phyloP scores from a whole-genome alignment of 2,329 filamentous ascomycete species.

The Penicillium sp. region DNA sequence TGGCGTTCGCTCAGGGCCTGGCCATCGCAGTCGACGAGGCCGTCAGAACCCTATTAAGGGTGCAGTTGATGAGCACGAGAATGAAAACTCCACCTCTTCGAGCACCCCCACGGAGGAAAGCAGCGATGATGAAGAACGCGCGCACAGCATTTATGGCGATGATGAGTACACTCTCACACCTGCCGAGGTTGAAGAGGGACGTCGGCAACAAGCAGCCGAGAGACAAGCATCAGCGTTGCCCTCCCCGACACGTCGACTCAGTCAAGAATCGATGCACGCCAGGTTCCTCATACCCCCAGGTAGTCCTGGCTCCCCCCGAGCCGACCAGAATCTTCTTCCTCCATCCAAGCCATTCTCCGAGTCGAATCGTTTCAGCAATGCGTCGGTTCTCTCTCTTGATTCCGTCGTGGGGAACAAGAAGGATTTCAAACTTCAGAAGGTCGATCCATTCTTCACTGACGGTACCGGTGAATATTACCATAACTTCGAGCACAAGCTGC shows the following conservation, averaged over 20 bases:
- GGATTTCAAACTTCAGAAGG: conserved; percentile 66
- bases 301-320: conserved; percentile 32
- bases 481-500: conserved; percentile 61
- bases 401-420: conserved; percentile 64
- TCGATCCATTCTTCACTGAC: conserved; percentile 71
- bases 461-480: conserved; percentile 64
- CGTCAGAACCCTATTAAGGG: conserved; percentile 22
- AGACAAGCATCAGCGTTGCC: conserved; percentile 13
- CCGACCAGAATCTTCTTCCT: conserved; percentile 37
- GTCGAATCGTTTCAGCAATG: conserved; percentile 43
- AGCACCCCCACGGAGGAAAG: conserved; percentile 35
- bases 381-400: conserved; percentile 59
- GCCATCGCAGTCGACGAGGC: conserved; percentile 40
- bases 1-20: conserved; percentile 49
- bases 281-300: conserved; percentile 25
- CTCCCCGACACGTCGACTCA: conserved; percentile 17
- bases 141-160: conserved; percentile 39
- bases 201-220: conserved; percentile 29
- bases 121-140: conserved; percentile 42
- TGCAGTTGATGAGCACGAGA: conserved; percentile 24
- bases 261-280: conserved; percentile 29
- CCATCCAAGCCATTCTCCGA: conserved; percentile 30
- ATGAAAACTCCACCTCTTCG: conserved; percentile 31
- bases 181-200: conserved; percentile 43
- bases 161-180: conserved; percentile 46